These are phyloP conservation scores for Millerozyma miso DNA, from an alignment of 805 yeast species.

Conservation along the genomic window DNA sequence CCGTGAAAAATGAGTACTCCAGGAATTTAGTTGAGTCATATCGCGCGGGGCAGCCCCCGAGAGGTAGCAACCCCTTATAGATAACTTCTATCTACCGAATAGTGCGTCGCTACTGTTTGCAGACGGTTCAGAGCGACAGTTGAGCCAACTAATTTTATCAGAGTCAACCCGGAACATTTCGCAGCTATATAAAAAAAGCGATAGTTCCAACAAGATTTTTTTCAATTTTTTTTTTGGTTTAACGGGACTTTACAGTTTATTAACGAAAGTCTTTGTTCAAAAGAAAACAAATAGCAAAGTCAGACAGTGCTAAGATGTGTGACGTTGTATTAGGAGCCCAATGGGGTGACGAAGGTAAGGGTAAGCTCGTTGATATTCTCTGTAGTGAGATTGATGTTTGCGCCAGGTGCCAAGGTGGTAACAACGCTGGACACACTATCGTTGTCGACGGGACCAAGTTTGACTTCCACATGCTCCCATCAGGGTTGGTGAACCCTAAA, in stretches of 20 bases:
- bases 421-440: conserved; percentile 98
- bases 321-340: conserved; percentile 96
- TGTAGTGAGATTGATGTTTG: conserved; percentile 96
- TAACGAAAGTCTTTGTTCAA: conserved; percentile 9
- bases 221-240: conserved; percentile 9
- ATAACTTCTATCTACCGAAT: too few species aligned
- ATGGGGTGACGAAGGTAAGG: conserved; percentile 99
- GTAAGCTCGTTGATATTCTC: conserved; percentile 90
- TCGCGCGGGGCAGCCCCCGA: too few species aligned
- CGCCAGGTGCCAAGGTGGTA: conserved; percentile 98
- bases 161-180: neutral
- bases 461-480: conserved; percentile 98
- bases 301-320: conserved; percentile 51
- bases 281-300: neutral
- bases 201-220: neutral
- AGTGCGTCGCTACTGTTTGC: too few species aligned
- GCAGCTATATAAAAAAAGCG: neutral
- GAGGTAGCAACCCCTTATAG: too few species aligned
- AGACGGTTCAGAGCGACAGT: neutral
- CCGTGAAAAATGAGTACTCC: too few species aligned
- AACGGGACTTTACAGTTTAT: conserved; percentile 15
- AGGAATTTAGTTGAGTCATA: too few species aligned
- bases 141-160: neutral
- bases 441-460: conserved; percentile 85
- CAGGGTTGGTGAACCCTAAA: conserved; percentile 92